Base-by-base conservation (phyloP, 2,329 filamentous ascomycete species). In the Rhinocladiella similis region DNA sequence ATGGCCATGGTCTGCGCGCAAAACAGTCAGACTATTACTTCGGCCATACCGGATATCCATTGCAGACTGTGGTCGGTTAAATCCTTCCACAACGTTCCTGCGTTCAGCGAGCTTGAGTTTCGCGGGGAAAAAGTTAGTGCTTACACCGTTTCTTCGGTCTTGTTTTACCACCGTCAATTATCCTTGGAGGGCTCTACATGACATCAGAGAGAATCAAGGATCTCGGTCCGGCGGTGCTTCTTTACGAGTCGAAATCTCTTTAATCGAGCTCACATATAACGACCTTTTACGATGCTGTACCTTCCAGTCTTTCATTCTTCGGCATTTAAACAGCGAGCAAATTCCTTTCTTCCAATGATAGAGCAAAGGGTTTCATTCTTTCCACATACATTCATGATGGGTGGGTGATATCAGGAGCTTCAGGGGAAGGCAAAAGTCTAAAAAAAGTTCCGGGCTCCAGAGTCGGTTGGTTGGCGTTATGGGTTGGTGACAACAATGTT, bases 11-110 rank as follows among this genome's bases (percentile, higher is more conserved):
- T 49, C 75, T 76, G 54, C 81, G 78, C 67, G 71, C 73, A 47
- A 77, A 79, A 57, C 73, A 76, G 49, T 73, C 78, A 53, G 78
- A 81, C 56, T 72, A 77, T 60, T 80, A 80, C 63, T 76, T 81
- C 47, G 57, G 50, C 42, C 63, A 66, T 49, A 35, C 53, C 3
- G 61, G 57, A 47, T 66, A 66, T 50, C 46, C 55, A 19, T 22
- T 66, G 50, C 64, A 66, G 51, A 57, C 64, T 42, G 64, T 66
- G 13, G 64, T 62, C 33, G 63, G 64, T 46, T 66, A 53, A 62
- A 36, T 43, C 33, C 39, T 51, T 25, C 33, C 29, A 27, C 54
- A 51, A 42, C 52, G 29, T 52, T 60, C 49, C 50, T 57, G 59
- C 59, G 47, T 62, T 56, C 38, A 59, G 59, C 59, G 50, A 53